phyloP scores from a whole-genome alignment of 441 rosid genomes.

The Erodium texanum region DNA sequence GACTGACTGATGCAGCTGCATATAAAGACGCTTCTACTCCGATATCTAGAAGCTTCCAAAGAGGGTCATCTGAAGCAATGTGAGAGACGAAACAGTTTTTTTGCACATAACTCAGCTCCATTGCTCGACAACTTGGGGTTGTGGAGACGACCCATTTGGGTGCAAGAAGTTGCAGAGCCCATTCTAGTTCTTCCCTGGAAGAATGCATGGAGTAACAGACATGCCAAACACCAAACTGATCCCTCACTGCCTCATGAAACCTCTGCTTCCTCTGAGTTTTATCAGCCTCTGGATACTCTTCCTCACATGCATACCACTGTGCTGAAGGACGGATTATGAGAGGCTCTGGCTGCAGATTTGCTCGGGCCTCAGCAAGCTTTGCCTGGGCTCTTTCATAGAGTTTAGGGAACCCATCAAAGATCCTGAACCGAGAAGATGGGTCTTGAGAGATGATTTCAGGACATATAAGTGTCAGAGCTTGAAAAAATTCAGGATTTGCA shows the following conservation, averaged over 20 bases:
- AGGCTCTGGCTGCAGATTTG: slow-evolving; percentile 49
- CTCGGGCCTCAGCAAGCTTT: slow-evolving; percentile 54
- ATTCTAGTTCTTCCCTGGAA: slow-evolving; percentile 67
- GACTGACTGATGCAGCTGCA: slow-evolving; percentile 19
- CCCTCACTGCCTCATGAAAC: slow-evolving; percentile 59
- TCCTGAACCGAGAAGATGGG: slow-evolving; percentile 54
- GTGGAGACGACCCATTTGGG: slow-evolving; percentile 81
- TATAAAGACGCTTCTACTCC: slow-evolving; percentile 27
- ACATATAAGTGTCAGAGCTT: slow-evolving; percentile 33
- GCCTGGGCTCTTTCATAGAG: slow-evolving; percentile 56
- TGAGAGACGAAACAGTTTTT: slow-evolving; percentile 38
- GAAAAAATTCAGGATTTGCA: slow-evolving; percentile 39
- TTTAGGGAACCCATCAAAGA: slow-evolving; percentile 65
- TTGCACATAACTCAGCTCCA: slow-evolving; percentile 62
- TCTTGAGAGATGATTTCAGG: slow-evolving; percentile 63
- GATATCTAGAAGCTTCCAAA: slow-evolving; percentile 73
- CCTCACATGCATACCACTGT: slow-evolving; percentile 74
- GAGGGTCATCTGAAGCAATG: slow-evolving; percentile 41
- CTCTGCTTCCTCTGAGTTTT: slow-evolving; percentile 33
- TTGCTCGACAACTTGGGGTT: slow-evolving; percentile 63
- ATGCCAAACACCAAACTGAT: slow-evolving; percentile 74
- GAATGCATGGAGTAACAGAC: slow-evolving; percentile 87
- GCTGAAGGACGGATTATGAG: slow-evolving; percentile 75
- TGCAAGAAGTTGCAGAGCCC: slow-evolving; percentile 54
- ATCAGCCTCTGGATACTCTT: slow-evolving; percentile 28